phyloP scores from a whole-genome alignment of 495 filamentous ascomycete genomes.

The Penicillium parvum region DNA sequence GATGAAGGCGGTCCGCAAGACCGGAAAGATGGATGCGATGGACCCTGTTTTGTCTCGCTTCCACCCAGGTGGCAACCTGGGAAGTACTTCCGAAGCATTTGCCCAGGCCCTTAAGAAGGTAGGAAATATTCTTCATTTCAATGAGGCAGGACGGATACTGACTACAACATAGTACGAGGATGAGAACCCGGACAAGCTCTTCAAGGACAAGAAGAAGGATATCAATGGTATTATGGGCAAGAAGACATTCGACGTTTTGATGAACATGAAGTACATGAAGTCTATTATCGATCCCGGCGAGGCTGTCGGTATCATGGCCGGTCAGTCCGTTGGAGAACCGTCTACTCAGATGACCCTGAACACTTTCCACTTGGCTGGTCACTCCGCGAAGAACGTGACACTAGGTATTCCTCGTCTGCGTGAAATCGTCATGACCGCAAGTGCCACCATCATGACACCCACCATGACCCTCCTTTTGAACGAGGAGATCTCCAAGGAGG shows the following conservation, averaged over 20 bases:
- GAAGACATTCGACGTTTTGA: conserved; percentile 73
- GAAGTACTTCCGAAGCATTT: conserved; percentile 87
- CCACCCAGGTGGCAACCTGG: conserved; percentile 70
- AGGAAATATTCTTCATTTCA: conserved; percentile 10
- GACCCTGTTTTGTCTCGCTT: conserved; percentile 74
- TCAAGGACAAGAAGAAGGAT: conserved; percentile 71
- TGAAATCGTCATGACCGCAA: conserved; percentile 99
- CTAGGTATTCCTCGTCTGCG: conserved; percentile 94
- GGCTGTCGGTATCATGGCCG: conserved; percentile 95
- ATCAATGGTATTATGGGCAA: conserved; percentile 53
- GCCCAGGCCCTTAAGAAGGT: conserved; percentile 56
- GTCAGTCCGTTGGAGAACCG: conserved; percentile 94
- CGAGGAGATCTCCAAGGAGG: conserved; percentile 61
- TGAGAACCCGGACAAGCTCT: conserved; percentile 65
- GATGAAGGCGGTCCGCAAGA: conserved; percentile 74
- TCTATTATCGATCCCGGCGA: conserved; percentile 94
- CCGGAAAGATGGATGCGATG: conserved; percentile 57
- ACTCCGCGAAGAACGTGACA: conserved; percentile 97
- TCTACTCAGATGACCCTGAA: conserved; percentile 99
- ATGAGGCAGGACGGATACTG: not conserved
- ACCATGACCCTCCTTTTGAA: conserved; percentile 84
- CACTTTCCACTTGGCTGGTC: conserved; percentile 98
- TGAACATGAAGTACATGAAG: conserved; percentile 88
- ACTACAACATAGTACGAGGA: conserved; percentile 61
- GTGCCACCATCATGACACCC: conserved; percentile 78